These are phyloP conservation scores for Rhodosporidiobolus odoratus DNA, from an alignment of 768 basidiomycete species.

Conservation along the genomic window DNA sequence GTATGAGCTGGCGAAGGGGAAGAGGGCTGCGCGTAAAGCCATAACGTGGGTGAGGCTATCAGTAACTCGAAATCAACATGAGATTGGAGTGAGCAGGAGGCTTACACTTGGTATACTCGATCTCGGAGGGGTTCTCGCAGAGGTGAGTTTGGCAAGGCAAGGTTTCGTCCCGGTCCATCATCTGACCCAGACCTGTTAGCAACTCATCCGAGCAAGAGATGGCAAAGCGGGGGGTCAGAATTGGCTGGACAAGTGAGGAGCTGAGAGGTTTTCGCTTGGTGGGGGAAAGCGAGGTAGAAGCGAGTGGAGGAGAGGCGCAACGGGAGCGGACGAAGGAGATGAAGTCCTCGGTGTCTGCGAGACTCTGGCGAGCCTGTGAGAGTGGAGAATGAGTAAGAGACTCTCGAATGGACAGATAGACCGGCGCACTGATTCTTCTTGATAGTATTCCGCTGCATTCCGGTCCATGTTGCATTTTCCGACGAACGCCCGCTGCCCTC, in stretches of 20 bases:
- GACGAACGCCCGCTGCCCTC: slow-evolving; percentile 52
- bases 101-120: slow-evolving; percentile 56
- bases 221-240: slow-evolving; percentile 93
- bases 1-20: slow-evolving; percentile 63
- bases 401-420: background rate
- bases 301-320: slow-evolving; percentile 43
- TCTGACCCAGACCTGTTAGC: slow-evolving; percentile 57
- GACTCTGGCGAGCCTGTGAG: slow-evolving; percentile 29
- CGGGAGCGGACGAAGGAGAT: slow-evolving; percentile 60
- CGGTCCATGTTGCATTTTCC: slow-evolving; percentile 90
- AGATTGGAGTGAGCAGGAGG: background rate
- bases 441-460: slow-evolving; percentile 65
- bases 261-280: background rate
- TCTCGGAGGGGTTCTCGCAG: slow-evolving; percentile 72
- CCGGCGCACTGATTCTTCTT: slow-evolving; percentile 23
- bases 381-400: background rate
- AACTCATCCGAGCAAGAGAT: slow-evolving; percentile 76
- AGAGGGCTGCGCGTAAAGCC: slow-evolving; percentile 53
- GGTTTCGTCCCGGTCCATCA: slow-evolving; percentile 57
- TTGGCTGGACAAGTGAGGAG: slow-evolving; percentile 68
- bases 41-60: background rate
- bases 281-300: background rate
- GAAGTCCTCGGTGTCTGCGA: slow-evolving; percentile 60
- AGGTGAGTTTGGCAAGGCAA: slow-evolving; percentile 89
- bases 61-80: background rate